Conservation (phyloP, 345 rosid genomes). For the Camelina laxa region DNA sequence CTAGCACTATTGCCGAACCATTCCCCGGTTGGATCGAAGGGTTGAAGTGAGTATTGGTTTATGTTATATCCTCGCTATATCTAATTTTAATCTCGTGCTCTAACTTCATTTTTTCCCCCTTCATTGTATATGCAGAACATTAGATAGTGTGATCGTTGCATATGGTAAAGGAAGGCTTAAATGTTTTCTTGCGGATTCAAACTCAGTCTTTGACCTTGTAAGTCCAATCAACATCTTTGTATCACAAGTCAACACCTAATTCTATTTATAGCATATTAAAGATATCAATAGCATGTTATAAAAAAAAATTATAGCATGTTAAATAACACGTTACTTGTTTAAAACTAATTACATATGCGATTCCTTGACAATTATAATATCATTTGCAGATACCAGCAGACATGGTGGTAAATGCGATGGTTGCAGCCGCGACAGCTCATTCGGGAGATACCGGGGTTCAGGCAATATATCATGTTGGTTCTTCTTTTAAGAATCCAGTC, state of each 20-base stretch:
- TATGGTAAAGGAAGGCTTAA: slow-evolving; percentile 60
- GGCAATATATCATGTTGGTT: slow-evolving; percentile 75
- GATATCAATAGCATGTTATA: too few relatives aligned
- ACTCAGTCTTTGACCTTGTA: slow-evolving; percentile 56
- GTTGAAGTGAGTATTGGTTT: slow-evolving; percentile 48
- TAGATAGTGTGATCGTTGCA: slow-evolving; percentile 55
- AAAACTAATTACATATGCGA: not conserved
- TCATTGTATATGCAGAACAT: slow-evolving; percentile 51
- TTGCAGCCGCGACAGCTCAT: slow-evolving; percentile 38
- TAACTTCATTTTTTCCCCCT: not conserved
- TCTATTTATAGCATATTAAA: slow-evolving; percentile 1
- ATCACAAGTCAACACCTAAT: slow-evolving; percentile 2
- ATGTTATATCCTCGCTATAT: not conserved
- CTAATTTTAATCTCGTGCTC: not conserved
- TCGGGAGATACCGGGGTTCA: slow-evolving; percentile 36
- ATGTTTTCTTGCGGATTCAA: slow-evolving; percentile 49
- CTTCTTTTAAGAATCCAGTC: slow-evolving; percentile 66
- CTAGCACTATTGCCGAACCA: slow-evolving; percentile 74
- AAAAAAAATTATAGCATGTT: too few relatives aligned
- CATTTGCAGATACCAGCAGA: slow-evolving; percentile 45
- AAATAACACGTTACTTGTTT: slow-evolving; percentile 19
- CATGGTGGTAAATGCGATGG: slow-evolving; percentile 45
- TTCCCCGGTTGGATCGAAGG: slow-evolving; percentile 95
- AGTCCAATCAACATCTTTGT: slow-evolving; percentile 33
- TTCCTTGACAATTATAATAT: not conserved